Base-by-base conservation (phyloP, 495 filamentous ascomycete genomes). In the Lichina pygmaea region DNA sequence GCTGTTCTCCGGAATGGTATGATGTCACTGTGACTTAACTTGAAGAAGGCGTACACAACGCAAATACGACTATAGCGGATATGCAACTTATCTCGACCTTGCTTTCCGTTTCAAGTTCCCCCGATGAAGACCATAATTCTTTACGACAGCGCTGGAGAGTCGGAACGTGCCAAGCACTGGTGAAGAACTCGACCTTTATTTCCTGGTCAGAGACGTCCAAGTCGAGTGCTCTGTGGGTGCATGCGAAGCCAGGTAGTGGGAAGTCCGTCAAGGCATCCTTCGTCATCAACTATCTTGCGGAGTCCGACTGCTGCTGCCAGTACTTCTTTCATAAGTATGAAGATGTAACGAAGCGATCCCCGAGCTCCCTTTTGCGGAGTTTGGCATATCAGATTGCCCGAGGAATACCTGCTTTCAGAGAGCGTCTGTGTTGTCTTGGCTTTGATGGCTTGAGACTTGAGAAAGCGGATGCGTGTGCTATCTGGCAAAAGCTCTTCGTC, bases 401-500 rank as follows among this genome's bases (percentile, higher is more conserved):
- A n/a, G 41, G 15, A 13, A 16, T 45, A 7, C 42, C 48, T 11
- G 42, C 5, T 15, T 50, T 50, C 34, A 30, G 30, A 15, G 43
- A 50, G 30, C 41, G 32, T 33, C 16, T 51, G 9, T 43, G 45
- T 24, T 34, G 46, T 24, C 44, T 53, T 34, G 37, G 17, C 2
- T 45, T 48, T 11, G 41, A 48, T 44, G 43, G 12, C 12, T 17
- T 42, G 31, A 36, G 46, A 13, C 49, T 57, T 10, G 53, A 54
- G 38, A 54, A 44, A 11, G 48, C 50, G 15, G 56, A 59, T 42
- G 30, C 46, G 6, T 50, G 54, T 38, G 57, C 46, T 16, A 52
- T 66, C 33, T 66, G 62, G 64, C 53, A 65, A 38, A 52, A 49
- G 9, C 44, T 60, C 0, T 67, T 56, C 44, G 47, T 39, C 31